Conservation (phyloP, 2,329 filamentous ascomycete species). For the Aspergillus brasiliensis region DNA sequence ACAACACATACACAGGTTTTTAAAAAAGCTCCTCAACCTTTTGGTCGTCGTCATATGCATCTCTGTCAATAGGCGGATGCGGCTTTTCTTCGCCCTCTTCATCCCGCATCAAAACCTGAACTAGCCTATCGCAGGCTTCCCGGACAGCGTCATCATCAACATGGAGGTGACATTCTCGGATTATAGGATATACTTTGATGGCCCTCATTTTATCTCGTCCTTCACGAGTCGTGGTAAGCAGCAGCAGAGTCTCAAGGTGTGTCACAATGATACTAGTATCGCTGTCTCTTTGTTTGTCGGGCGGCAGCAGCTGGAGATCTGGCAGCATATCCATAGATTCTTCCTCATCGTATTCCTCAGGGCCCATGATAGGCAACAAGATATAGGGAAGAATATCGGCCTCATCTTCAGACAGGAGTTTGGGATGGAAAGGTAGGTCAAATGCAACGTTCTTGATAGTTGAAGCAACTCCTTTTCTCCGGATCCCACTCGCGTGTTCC, state of each 20-base stretch:
- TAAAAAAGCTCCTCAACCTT: conserved; percentile 51
- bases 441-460: conserved; percentile 95
- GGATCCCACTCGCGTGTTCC: conserved; percentile 78
- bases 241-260: conserved; percentile 82
- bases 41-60: conserved; percentile 47
- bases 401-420: conserved; percentile 69
- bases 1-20: conserved; percentile 3
- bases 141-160: conserved; percentile 77
- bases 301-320: conserved; percentile 84
- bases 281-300: conserved; percentile 82
- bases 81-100: conserved; percentile 62
- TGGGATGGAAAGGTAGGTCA: conserved; percentile 70
- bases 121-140: conserved; percentile 84
- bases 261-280: conserved; percentile 78
- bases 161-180: conserved; percentile 80
- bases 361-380: conserved; percentile 81
- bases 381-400: conserved; percentile 87
- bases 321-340: conserved; percentile 85
- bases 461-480: conserved; percentile 90
- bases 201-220: conserved; percentile 74
- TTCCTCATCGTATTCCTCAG: conserved; percentile 84
- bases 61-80: conserved; percentile 25
- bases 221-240: conserved; percentile 76
- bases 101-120: conserved; percentile 84
- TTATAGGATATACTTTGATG: conserved; percentile 83